Evolutionary conservation across 176 grass and related monocot genomes (phyloP), one percentile per base, ranked within the genome.

Genomic region (Rhynchospora breviuscula): DNA sequence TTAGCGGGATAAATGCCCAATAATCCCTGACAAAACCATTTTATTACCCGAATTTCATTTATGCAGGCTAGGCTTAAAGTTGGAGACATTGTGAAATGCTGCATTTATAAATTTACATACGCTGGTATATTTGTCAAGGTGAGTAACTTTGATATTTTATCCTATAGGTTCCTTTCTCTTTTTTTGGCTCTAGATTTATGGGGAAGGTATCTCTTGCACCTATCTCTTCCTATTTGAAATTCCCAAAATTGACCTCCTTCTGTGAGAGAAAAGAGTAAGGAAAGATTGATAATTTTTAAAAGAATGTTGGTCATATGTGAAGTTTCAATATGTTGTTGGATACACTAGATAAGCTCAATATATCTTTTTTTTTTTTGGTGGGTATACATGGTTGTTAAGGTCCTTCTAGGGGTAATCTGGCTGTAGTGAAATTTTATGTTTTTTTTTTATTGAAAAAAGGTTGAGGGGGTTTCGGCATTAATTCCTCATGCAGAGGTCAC

Each of bases 111-210:
- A 89, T 95, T 99, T 90, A 89, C 89, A 52, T 95, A 93, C 81
- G 93, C 91, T 85, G 96, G 96, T 83, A 95, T 99, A 91, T 99
- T 99, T 85, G 96, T 95, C 29, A 85, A 95, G 93, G 93, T 95
- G 87, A 73, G 79, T 79, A 19, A 58, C 61, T 86, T 75, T 23
- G 13, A 56, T 77, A 33, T 56, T 12, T 77, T 56, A 23, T 9
- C 44, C 19, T 3, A 14, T 45, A 44, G 11, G 0, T 56, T 26
- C 7, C 10, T 56, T 29, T 53, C 17, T 18, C 26, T 52, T 51
- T 18, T 12, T 26, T 77, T 25, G 23, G 73, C 22, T 15, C 49
- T 52, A 40, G 35, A 40, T 52, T 26, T 56, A 77, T 31, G 8
- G 68, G 68, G 17, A 54, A 19, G 53, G 4, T 40, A 58, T 25